Conservation (phyloP, 2,329 filamentous ascomycete species). For the Phaeomoniella chlamydospora region DNA sequence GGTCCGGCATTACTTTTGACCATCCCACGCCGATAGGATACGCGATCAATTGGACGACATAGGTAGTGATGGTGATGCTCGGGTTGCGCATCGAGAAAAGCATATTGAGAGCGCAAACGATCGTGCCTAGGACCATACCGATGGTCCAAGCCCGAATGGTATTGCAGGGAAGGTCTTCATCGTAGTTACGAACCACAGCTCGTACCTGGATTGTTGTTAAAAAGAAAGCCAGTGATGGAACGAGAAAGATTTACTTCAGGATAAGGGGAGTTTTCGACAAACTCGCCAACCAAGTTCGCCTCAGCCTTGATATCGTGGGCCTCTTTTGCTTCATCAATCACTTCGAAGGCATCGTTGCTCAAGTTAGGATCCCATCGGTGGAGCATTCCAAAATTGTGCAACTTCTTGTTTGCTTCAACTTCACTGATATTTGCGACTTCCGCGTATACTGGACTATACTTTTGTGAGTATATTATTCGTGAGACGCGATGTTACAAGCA, state of each 20-base stretch:
- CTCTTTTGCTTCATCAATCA: conserved; percentile 39
- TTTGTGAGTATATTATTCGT: background rate
- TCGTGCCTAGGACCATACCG: conserved; percentile 40
- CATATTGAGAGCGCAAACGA: conserved; percentile 45
- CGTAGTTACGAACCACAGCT: conserved; percentile 47
- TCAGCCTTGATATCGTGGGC: conserved; percentile 27
- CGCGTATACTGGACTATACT: background rate
- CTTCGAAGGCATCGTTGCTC: conserved; percentile 42
- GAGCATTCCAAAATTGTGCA: background rate
- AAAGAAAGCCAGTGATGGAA: background rate
- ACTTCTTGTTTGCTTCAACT: conserved; percentile 1
- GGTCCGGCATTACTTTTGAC: conserved; percentile 17
- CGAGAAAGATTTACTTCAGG: conserved; percentile 26
- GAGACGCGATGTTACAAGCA: background rate
- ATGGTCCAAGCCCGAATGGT: conserved; percentile 47
- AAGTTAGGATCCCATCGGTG: conserved; percentile 44
- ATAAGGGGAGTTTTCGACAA: conserved; percentile 50
- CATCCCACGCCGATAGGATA: conserved; percentile 30
- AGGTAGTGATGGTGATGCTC: conserved; percentile 39
- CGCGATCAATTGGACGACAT: conserved; percentile 42
- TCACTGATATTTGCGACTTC: background rate
- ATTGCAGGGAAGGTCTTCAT: conserved; percentile 44
- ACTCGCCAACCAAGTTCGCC: conserved; percentile 41
- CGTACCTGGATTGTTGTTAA: conserved; percentile 24
- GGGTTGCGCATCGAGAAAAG: conserved; percentile 38